Evolutionary conservation across 164 flowering plant genomes (phyloP), one percentile per base, ranked within the genome.

Genomic region (Umbilicus rupestris): DNA sequence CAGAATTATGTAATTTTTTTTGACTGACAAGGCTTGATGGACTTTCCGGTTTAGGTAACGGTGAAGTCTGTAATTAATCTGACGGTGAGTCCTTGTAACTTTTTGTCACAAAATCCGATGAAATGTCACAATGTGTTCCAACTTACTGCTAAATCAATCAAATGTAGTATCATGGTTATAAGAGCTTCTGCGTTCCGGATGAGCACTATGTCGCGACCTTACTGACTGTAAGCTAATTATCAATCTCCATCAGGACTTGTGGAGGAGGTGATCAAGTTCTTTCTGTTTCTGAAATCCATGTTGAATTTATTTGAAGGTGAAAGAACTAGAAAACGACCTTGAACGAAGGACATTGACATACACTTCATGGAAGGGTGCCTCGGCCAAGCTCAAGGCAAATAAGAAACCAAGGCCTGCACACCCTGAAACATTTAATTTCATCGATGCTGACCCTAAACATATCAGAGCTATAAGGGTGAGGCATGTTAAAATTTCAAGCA

Each of bases 121-220:
- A 20, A 62, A 24, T 62, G 39, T n/a, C 41, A 11, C 6, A 62
- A 35, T 24, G 31, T 41, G 29, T n/a, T 41, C 2, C 45, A 33
- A 8, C 65, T 31, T 62, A 37, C 35, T 39, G 64, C 16, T 52
- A 39, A 69, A 29, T 64, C 7, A 45, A 22, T 67, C 20, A 62
- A 69, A 65, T 87, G 85, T 92, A 92, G 92, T 76, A 74, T 76
- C 82, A 84, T 73, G 91, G 84, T 78, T 85, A 85, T 76, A 87
- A 80, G 78, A 93, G 84, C 74, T 83, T 87, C 70, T 92, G 98
- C 76, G 87, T 92, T 62, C 96, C 98, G 37, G 98, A 92, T 75
- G 98, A 92, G 74, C 98, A 92, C 72, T 92, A 88, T 69, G 85
- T 92, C 76, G 93, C 79, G 79, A 90, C 98, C 49, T 70, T 92